Base-by-base conservation (phyloP, 768 basidiomycete species). In the Rhizopogon rudus region DNA sequence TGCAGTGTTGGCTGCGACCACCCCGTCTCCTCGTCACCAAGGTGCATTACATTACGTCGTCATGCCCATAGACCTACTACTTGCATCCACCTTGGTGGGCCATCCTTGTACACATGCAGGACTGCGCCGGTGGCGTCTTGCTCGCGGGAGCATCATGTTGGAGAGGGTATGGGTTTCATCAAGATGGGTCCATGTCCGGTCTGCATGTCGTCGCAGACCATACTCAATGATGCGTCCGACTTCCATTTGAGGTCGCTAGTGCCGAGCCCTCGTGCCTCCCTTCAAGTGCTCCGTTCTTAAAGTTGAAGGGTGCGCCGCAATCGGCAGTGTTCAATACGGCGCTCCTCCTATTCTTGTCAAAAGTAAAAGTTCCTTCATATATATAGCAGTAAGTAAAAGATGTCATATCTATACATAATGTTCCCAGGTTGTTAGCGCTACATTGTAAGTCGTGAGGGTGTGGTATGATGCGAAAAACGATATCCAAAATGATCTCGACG, bases 151-250 rank as follows among this genome's bases (percentile, higher is more conserved):
- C 88, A 25, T 33, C 45, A 13, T 91, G 25, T 4, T 25, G 85
- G 74, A 76, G 84, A 44, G 81, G 81, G 54, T 90, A 88, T 61
- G 88, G 88, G 16, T 90, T 91, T 75, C 88, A 92, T 70, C 88
- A 91, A 69, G 90, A 90, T 63, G 87, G 85, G 2, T 89, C 89
- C 65, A 70, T 78, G 2, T 71, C 74, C 1, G 78, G 77, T 7
- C 61, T 79, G 35, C 66, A 67, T 45, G 72, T 68, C 10, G 72
- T 66, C 3, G 73, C 57, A 5, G 58, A 62, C 10, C 64, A 61
- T 44, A 64, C 66, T 35, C 35, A 35, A 35, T 16, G 50, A 57
- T 8, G 67, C 4, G 71, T 76, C 31, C 60, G 60, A 3, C 70
- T 73, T 16, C 76, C 77, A 0, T 82, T 82, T 57, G 70, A 67